Evolutionary conservation across 2,329 filamentous ascomycete species (phyloP), one percentile per base, ranked within the genome.

Genomic region (Blastomyces silverae): DNA sequence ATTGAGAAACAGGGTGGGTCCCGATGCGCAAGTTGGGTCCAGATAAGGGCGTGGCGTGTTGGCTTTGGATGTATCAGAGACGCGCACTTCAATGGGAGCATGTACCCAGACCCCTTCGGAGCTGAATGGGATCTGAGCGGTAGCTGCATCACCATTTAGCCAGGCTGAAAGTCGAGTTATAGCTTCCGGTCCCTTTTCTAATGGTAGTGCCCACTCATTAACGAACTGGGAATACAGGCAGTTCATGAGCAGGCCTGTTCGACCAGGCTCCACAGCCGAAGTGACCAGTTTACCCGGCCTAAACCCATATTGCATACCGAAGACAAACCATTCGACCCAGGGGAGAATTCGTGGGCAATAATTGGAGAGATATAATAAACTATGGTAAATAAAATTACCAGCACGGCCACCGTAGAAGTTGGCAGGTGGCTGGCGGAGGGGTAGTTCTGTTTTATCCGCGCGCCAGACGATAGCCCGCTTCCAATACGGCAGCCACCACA

Each of bases 211-310:
- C 94, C 94, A 99, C 76, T 99, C 94, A 76, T 99, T 97, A 69
- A 99, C 94, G 71, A 91, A 96, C 74, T 99, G 94, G n/a, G 90
- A 93, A 81, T 97, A 99, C 6, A 97, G 84, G 73, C 94, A 99
- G 80, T 99, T 94, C 90, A 99, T 93, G 62, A 97, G 82, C 57
- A 97, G 84, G 15, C 92, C 93, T 68, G 88, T 81, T 66, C 89
- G 86, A 68, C 89, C 89, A 28, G 89, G 87, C 76, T 97, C 89
- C 22, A 97, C 85, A 6, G 89, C 93, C n/a, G 83, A 82, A 52
- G 86, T 89, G 25, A 83, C 82, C 2, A 82, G 83, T 61, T 86
- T 87, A 66, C 90, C 85, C 44, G 76, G 70, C 46, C 81, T 81
- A 82, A 97, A 97, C 62, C 93, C 93, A 75, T 97, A 97, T 77